Base-by-base conservation (phyloP, 1,284 basidiomycete species). In the Ceratobasidium sp. region DNA sequence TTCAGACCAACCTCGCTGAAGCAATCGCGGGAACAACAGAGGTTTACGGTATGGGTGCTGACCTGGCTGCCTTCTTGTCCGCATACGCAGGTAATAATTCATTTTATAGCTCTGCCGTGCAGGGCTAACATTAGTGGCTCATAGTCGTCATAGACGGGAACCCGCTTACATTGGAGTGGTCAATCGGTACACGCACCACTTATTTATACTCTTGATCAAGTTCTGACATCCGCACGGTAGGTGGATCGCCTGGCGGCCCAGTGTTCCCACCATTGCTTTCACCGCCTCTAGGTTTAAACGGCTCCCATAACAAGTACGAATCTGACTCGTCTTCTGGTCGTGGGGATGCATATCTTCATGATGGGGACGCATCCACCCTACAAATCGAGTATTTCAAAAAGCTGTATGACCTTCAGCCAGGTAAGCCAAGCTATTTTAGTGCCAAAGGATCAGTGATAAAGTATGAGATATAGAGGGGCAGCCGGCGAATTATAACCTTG, bases 271-370 rank as follows among this genome's bases (percentile, higher is more conserved):
- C 62, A 2, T n/a, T 64, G 13, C 21, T 64, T 21, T 28, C 44
- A 35, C 11, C 26, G 11, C 62, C 62, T 49, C 21, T 26, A 35
- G 62, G 62, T 7, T 14, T 64, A n/a, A 47, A 44, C 16, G 62
- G 62, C 23, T 49, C 62, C 28, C 62, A 64, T 23, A 64, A 64
- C 46, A 66, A 66, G 49, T 52, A 35, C 13, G 47, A 66, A 26
- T 18, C 13, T 18, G 63, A 66, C 35, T 26, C 49, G n/a, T 66
- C 49, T 16, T 16, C 49, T 6, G 32, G 26, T 8, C 46, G 63
- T 23, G 63, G 47, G n/a, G 63, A 66, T 23, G 46, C 46, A 8
- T 66, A 52, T 43, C 44, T 66, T n/a, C 44, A 66, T 21, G 38
- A 54, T 26, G 63, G 49, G 6, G 63, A 66, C 44, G 26, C 47